Conservation (phyloP, 495 filamentous ascomycete genomes). For the Chaetomidium leptoderma region DNA sequence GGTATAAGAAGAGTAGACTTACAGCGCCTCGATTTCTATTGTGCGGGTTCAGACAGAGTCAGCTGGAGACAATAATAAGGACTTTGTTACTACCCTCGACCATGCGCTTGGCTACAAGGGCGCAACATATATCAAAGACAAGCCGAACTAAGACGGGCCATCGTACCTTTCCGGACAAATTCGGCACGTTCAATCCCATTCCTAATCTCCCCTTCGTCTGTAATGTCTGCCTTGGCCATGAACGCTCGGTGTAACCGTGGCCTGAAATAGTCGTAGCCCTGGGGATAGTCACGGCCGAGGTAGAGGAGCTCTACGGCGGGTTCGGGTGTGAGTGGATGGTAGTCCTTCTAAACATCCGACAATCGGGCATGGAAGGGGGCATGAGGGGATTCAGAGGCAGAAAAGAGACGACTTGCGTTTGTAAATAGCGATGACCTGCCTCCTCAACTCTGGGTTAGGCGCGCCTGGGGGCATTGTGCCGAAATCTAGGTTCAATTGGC, state of each 20-base stretch:
- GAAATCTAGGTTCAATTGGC: background rate
- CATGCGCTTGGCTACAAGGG: too few species aligned
- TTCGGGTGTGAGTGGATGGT: background rate
- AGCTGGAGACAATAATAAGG: background rate
- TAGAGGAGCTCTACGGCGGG: slow-evolving; percentile 65
- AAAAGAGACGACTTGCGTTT: slow-evolving; percentile 59
- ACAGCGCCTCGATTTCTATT: slow-evolving; percentile 86
- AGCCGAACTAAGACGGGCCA: background rate
- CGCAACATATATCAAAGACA: too few species aligned
- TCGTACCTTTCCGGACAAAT: slow-evolving; percentile 85
- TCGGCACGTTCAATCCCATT: slow-evolving; percentile 72
- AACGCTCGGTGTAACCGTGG: slow-evolving; percentile 82
- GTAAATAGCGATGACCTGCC: slow-evolving; percentile 83
- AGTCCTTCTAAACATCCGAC: background rate
- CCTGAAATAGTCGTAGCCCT: slow-evolving; percentile 80
- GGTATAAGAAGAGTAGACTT: slow-evolving; percentile 47
- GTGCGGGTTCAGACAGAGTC: background rate
- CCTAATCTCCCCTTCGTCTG: slow-evolving; percentile 68
- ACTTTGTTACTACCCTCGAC: too few species aligned
- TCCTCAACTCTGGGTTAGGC: slow-evolving; percentile 57
- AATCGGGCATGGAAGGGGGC: background rate
- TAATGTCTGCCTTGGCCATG: slow-evolving; percentile 61
- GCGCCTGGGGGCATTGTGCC: slow-evolving; percentile 16
- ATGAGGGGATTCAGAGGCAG: background rate
- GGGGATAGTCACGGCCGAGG: slow-evolving; percentile 81